Evolutionary conservation across 768 basidiomycete genomes (phyloP).

Genomic region (Termitomyces sp.): DNA sequence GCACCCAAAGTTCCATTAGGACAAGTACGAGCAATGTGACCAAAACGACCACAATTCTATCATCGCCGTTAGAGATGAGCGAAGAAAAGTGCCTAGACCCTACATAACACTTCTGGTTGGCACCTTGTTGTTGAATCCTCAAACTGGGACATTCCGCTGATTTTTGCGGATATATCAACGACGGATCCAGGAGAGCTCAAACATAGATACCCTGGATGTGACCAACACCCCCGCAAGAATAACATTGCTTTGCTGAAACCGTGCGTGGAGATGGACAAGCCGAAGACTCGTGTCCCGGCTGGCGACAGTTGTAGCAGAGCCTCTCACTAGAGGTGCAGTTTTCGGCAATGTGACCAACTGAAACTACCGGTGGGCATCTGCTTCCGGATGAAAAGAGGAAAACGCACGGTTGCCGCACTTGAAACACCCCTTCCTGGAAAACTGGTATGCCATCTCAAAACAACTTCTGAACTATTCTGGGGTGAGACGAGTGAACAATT

Average conservation of each 20-base stretch:
- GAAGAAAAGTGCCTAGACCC: constrained; percentile 18
- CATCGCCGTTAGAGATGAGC: constrained; percentile 2
- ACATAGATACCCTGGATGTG: constrained; percentile 57
- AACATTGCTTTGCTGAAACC: constrained; percentile 85
- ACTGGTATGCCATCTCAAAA: constrained; percentile 72
- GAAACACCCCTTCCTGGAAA: constrained; percentile 85
- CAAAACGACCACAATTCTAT: constrained; percentile 76
- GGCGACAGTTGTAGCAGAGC: constrained; percentile 92
- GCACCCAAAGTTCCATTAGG: constrained; percentile 33
- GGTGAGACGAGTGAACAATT: background rate
- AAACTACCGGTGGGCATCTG: constrained; percentile 4
- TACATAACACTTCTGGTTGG: constrained; percentile 82
- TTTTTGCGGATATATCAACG: background rate
- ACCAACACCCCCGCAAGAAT: constrained; percentile 88
- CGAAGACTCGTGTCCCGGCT: constrained; percentile 90
- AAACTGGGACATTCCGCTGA: constrained; percentile 78
- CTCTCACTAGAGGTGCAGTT: constrained; percentile 84
- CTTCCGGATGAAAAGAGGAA: background rate
- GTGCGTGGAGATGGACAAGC: constrained; percentile 82
- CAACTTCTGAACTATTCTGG: constrained; percentile 28
- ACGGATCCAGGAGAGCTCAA: background rate
- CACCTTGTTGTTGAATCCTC: constrained; percentile 56
- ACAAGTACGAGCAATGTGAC: constrained; percentile 78
- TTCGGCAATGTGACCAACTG: constrained; percentile 92
- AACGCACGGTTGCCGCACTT: constrained; percentile 89